Percentiles rank a stretch among this genome's conserved stretches.
These are phyloP conservation scores for Leptoxyphium fumago DNA, from an alignment of 2,329 filamentous ascomycete species.

Conservation along the genomic window DNA sequence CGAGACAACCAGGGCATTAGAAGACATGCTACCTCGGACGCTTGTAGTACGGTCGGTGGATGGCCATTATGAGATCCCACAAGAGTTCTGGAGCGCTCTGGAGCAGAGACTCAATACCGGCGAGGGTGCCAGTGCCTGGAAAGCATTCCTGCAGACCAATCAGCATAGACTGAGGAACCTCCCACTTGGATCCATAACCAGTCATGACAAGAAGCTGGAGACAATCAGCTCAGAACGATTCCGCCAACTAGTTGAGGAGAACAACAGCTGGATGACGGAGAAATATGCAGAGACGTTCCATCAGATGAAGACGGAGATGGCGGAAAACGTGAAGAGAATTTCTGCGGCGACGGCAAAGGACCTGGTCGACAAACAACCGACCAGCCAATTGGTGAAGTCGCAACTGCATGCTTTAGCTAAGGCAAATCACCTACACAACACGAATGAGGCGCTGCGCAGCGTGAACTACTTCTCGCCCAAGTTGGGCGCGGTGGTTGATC, in stretches of 20 bases:
- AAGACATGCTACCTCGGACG: constrained; percentile 39
- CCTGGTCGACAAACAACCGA: constrained; percentile 3
- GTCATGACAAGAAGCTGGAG: constrained; percentile 7
- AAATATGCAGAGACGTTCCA: constrained; percentile 2
- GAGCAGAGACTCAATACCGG: constrained; percentile 39
- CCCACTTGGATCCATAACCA: constrained; percentile 25
- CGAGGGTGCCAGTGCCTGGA: constrained; percentile 23
- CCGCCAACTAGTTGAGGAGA: constrained; percentile 5
- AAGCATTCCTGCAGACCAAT: constrained; percentile 19
- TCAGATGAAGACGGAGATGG: constrained; percentile 1
- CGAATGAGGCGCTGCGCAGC: constrained; percentile 16
- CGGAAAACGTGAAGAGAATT: constrained; percentile 2
- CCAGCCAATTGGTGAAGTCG: constrained; percentile 3
- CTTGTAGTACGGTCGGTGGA: constrained; percentile 39
- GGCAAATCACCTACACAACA: constrained; percentile 15
- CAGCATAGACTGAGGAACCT: constrained; percentile 24
- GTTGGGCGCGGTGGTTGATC: constrained; percentile 52
- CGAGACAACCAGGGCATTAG: constrained; percentile 18
- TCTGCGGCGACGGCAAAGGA: constrained; percentile 3
- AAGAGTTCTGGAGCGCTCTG: constrained; percentile 53
- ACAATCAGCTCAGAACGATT: constrained; percentile 6
- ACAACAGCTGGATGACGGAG: constrained; percentile 3
- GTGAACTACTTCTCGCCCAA: constrained; percentile 61
- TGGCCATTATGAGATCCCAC: constrained; percentile 40
- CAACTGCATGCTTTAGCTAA: constrained; percentile 16